Conservation (phyloP, 345 rosid species). For the Lepidium africanum region DNA sequence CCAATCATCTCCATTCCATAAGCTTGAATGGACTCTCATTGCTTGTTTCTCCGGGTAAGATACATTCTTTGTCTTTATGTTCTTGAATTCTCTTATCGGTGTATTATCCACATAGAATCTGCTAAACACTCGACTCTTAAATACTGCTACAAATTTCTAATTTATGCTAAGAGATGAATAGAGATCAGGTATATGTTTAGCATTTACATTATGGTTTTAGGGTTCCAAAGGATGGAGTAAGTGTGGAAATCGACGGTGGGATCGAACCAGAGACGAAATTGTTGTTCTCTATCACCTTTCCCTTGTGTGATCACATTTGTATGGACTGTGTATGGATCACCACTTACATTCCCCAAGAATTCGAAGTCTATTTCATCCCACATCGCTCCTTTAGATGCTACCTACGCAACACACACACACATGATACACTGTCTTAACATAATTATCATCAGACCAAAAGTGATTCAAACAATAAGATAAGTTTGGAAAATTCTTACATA, state of each 20-base stretch:
- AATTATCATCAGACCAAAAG: neutral
- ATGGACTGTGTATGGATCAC: constrained; percentile 52
- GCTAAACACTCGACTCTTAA: neutral
- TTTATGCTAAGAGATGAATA: neutral
- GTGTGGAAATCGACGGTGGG: constrained; percentile 43
- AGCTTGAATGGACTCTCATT: constrained; percentile 50
- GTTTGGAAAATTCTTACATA: constrained; percentile 25
- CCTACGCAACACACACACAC: constrained; percentile 22
- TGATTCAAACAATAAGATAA: neutral
- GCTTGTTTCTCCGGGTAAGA: constrained; percentile 53
- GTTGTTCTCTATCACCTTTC: constrained; percentile 48
- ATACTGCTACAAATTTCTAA: neutral
- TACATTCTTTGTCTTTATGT: constrained; percentile 38
- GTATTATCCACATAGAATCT: constrained; percentile 50
- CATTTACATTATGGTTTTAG: constrained; percentile 35
- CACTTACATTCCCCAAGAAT: constrained; percentile 50
- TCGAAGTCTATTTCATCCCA: constrained; percentile 60
- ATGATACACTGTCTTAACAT: neutral
- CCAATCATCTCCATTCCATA: constrained; percentile 77
- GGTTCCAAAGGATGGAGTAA: constrained; percentile 47
- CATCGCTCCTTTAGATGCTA: constrained; percentile 38
- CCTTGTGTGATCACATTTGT: constrained; percentile 47
- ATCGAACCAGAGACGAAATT: constrained; percentile 50
- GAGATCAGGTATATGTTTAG: neutral
- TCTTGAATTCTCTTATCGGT: constrained; percentile 67